These are phyloP conservation scores for Trichophyton schoenleinii DNA, from an alignment of 2,329 filamentous ascomycete genomes.

Conservation along the genomic window DNA sequence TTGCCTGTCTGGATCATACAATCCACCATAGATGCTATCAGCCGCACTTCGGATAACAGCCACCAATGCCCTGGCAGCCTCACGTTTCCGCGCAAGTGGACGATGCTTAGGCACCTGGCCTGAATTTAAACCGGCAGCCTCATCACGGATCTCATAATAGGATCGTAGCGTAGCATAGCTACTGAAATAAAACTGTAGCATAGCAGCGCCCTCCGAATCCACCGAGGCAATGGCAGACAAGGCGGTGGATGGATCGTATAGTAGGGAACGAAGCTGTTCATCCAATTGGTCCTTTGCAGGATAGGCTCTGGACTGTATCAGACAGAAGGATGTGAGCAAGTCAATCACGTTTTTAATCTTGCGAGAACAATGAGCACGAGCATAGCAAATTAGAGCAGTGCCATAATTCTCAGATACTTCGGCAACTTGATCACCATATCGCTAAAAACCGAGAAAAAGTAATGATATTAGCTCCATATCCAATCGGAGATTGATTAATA, in stretches of 20 bases:
- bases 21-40: slow-evolving; percentile 79
- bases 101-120: slow-evolving; percentile 34
- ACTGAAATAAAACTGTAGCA: slow-evolving; percentile 74
- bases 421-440: slow-evolving; percentile 68
- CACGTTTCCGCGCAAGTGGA: slow-evolving; percentile 50
- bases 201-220: slow-evolving; percentile 68
- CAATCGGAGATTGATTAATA: background rate
- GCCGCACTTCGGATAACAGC: slow-evolving; percentile 77
- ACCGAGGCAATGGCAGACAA: slow-evolving; percentile 59
- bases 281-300: slow-evolving; percentile 63
- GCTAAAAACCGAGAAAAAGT: slow-evolving; percentile 37
- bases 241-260: slow-evolving; percentile 58
- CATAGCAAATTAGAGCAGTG: slow-evolving; percentile 79
- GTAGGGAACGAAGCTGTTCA: slow-evolving; percentile 53
- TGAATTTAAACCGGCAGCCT: slow-evolving; percentile 34
- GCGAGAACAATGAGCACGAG: slow-evolving; percentile 61
- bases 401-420: slow-evolving; percentile 66
- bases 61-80: slow-evolving; percentile 60
- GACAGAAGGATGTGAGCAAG: slow-evolving; percentile 72
- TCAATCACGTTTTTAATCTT: slow-evolving; percentile 80
- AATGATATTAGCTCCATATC: slow-evolving; percentile 8
- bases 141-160: slow-evolving; percentile 82
- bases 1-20: slow-evolving; percentile 70
- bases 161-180: slow-evolving; percentile 84
- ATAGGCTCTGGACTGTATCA: slow-evolving; percentile 72